Evolutionary conservation across 345 rosid species (phyloP).

Genomic region (Pugionium dolabratum): DNA sequence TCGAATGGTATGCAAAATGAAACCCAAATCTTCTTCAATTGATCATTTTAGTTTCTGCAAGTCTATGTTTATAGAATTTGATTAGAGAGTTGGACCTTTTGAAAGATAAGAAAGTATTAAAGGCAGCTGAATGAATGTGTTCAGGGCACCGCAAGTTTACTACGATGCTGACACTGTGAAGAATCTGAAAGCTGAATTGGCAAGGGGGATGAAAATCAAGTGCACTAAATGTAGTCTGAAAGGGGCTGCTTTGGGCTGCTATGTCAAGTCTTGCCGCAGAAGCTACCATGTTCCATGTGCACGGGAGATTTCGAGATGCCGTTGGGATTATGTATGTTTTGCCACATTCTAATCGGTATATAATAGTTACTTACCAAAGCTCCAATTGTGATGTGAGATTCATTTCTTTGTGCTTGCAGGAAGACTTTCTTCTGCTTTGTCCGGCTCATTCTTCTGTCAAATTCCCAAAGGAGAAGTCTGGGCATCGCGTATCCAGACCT

Average conservation of each 20-base stretch:
- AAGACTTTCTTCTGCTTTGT: conserved; percentile 69
- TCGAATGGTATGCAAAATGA: conserved; percentile 64
- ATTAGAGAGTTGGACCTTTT: neutral
- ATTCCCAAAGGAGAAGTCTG: conserved; percentile 65
- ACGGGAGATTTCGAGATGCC: conserved; percentile 52
- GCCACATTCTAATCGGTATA: neutral
- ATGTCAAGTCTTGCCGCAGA: conserved; percentile 64
- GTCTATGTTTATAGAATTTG: neutral
- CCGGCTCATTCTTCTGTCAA: conserved; percentile 65
- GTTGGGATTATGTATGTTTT: conserved; percentile 70
- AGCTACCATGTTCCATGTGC: conserved; percentile 89
- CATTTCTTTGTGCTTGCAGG: conserved; percentile 46
- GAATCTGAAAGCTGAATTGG: conserved; percentile 73
- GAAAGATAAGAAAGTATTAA: neutral
- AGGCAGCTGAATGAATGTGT: conserved; percentile 21
- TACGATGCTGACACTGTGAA: conserved; percentile 57
- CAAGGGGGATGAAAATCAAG: conserved; percentile 76
- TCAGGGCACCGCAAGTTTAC: conserved; percentile 86
- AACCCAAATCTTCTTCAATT: neutral
- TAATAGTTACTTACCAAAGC: neutral
- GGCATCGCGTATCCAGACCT: conserved; percentile 8
- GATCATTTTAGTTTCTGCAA: conserved; percentile 10
- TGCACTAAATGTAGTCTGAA: conserved; percentile 69
- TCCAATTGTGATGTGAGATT: conserved; percentile 4
- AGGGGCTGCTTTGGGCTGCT: conserved; percentile 93